Evolutionary conservation across 768 basidiomycete species (phyloP).

Genomic region (Podaxis sp.): DNA sequence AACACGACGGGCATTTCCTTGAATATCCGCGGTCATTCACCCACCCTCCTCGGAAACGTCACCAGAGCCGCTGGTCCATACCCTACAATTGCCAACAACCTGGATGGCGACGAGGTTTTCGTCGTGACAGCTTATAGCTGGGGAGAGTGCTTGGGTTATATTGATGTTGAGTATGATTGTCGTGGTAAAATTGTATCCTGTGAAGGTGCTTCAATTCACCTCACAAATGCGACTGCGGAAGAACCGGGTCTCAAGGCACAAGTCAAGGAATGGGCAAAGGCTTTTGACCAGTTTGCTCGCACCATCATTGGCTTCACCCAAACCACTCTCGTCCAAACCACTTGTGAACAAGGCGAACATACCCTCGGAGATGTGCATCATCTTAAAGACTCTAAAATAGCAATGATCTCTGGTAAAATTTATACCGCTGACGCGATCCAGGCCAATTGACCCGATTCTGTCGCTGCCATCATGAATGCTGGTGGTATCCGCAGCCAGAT

Average conservation of each 20-base stretch:
- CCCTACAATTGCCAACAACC: constrained; percentile 39
- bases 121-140: constrained; percentile 43
- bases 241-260: constrained; percentile 32
- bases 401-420: too few species aligned
- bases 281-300: constrained; percentile 29
- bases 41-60: constrained; percentile 40
- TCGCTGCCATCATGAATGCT: constrained; percentile 36
- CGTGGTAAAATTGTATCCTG: constrained; percentile 35
- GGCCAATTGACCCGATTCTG: constrained; percentile 24
- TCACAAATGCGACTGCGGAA: constrained; percentile 32
- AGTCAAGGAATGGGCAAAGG: constrained; percentile 33
- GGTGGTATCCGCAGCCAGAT: constrained; percentile 38
- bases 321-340: constrained; percentile 30
- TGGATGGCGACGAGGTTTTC: constrained; percentile 41
- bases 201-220: constrained; percentile 37
- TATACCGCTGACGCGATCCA: constrained; percentile 36
- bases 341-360: constrained; percentile 39
- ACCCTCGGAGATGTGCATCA: constrained; percentile 32
- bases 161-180: constrained; percentile 36
- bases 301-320: constrained; percentile 33
- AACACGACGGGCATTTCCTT: constrained; percentile 34
- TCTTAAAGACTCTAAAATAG: too few species aligned
- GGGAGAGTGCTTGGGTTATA: constrained; percentile 42
- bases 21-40: constrained; percentile 40
- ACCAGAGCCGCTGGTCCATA: constrained; percentile 35